phyloP scores from a whole-genome alignment of 2,329 filamentous ascomycete genomes.

The Nemania sp. region DNA sequence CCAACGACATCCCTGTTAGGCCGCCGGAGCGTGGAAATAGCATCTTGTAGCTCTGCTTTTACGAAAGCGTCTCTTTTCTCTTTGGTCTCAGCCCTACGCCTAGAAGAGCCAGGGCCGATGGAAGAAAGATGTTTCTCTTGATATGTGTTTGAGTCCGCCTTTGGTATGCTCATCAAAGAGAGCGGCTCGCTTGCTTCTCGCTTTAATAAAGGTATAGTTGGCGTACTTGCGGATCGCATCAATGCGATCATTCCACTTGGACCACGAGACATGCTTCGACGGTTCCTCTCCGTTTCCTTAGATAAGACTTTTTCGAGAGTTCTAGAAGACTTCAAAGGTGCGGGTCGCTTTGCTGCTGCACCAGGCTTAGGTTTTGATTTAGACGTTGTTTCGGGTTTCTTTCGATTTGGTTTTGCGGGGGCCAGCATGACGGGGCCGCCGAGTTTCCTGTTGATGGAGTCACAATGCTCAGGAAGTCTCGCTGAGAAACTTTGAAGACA shows the following conservation, averaged over 20 bases:
- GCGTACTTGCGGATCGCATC: conserved; percentile 75
- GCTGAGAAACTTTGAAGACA: conserved; percentile 71
- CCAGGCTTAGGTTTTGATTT: conserved; percentile 65
- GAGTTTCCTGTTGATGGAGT: conserved; percentile 78
- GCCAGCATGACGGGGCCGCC: conserved; percentile 76
- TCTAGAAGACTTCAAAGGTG: conserved; percentile 57
- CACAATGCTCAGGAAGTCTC: conserved; percentile 77
- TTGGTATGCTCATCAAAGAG: conserved; percentile 63
- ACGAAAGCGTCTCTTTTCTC: conserved; percentile 74
- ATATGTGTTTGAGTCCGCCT: conserved; percentile 54
- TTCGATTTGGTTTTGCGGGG: conserved; percentile 63
- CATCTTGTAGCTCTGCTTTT: conserved; percentile 77
- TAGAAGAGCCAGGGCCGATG: conserved; percentile 57
- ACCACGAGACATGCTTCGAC: conserved; percentile 67
- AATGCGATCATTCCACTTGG: conserved; percentile 71
- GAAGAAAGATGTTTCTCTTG: conserved; percentile 58
- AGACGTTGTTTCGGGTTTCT: conserved; percentile 57
- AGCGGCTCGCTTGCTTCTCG: conserved; percentile 74
- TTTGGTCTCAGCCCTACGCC: conserved; percentile 67
- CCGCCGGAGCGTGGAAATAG: conserved; percentile 79
- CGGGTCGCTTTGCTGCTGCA: conserved; percentile 62
- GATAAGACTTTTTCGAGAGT: conserved; percentile 73
- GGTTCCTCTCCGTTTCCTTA: conserved; percentile 65
- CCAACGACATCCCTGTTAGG: conserved; percentile 79
- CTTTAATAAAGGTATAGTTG: conserved; percentile 74